phyloP scores from a whole-genome alignment of 768 basidiomycete genomes.

The Boletus sp. region DNA sequence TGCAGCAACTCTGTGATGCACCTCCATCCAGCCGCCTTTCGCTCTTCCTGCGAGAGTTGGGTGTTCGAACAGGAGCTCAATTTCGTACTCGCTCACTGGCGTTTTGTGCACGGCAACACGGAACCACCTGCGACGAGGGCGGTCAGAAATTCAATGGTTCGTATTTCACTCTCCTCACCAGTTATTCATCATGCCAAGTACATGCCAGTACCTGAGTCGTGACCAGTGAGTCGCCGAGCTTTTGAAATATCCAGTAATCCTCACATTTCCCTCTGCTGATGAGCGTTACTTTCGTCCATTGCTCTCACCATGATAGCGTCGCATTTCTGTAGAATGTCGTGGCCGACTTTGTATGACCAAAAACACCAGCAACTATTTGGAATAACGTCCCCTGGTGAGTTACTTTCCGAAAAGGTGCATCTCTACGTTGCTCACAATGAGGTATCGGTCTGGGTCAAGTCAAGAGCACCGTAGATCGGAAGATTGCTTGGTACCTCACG shows the following conservation, averaged over 20 bases:
- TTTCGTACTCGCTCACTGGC: slow-evolving; percentile 21
- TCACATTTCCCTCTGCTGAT: slow-evolving; percentile 56
- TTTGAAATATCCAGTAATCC: neutral
- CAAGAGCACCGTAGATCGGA: slow-evolving; percentile 47
- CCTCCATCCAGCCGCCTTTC: slow-evolving; percentile 62
- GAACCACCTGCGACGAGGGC: slow-evolving; percentile 46
- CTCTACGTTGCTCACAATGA: slow-evolving; percentile 37
- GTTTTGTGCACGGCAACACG: slow-evolving; percentile 46
- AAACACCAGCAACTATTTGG: slow-evolving; percentile 53
- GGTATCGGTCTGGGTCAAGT: slow-evolving; percentile 46
- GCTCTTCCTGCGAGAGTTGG: slow-evolving; percentile 50
- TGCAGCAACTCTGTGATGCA: slow-evolving; percentile 1
- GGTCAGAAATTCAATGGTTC: too few species aligned
- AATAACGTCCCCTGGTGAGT: too few species aligned
- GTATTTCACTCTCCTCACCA: slow-evolving; percentile 13
- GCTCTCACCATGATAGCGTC: slow-evolving; percentile 46
- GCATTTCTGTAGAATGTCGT: slow-evolving; percentile 35
- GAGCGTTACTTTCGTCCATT: slow-evolving; percentile 51
- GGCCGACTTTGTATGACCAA: slow-evolving; percentile 44
- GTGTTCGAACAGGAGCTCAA: slow-evolving; percentile 51
- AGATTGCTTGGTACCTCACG: slow-evolving; percentile 37
- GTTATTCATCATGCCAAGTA: slow-evolving; percentile 63
- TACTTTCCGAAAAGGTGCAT: neutral
- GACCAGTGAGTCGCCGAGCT: slow-evolving; percentile 4
- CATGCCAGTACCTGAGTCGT: slow-evolving; percentile 42